Base-by-base conservation (phyloP, 768 basidiomycete genomes). In the Lepiota brunneoincarnata region DNA sequence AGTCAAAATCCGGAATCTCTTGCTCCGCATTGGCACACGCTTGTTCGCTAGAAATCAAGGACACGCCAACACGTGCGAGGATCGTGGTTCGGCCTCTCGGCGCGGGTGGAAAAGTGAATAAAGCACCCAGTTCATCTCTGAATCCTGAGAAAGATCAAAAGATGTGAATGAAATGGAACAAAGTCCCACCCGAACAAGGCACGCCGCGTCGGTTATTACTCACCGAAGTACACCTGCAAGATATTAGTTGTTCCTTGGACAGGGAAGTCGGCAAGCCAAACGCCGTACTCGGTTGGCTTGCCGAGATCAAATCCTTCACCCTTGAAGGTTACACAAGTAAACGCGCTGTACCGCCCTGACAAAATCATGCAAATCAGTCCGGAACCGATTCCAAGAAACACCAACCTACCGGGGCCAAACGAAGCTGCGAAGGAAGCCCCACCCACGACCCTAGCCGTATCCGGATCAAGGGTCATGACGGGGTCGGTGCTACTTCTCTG, bases 31-130 rank as follows among this genome's bases (percentile, higher is more conserved):
- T 85, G 2, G 68, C 59, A 59, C 84, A 87, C 0, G 85, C 85
- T 58, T 85, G 84, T 1, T 72, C 73, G 18, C 72, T 69, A 3
- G 84, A 86, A 48, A 86, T 80, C 58, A 86, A 76, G 0, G 83
- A 85, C 5, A 87, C 76, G n/a, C 85, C 84, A 3, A 81, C 76
- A n/a, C 84, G 79, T 1, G 73, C 82, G 18, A 83, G 70, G 54
- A 87, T 79, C 1, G 74, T 69, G 0, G 78, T 79, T 7, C 62
- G 55, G 10, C 56, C 47, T n/a, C 63, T 59, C 5, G 76, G 73
- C 20, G 73, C 68, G 4, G 76, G 79, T 1, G 63, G 63, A 67
- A 83, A 84, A 0, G 79, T 79, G 44, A 83, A 67, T 6, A 83
- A 58, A 1, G 76, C 81, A 11, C 84, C 82, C 45, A 80, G 66